A percentile compares a stretch with the other conserved stretches of the same genome.
Evolutionary conservation across 192 early-diverging fungal genomes (phyloP).

Genomic region (Coemansia sp.): DNA sequence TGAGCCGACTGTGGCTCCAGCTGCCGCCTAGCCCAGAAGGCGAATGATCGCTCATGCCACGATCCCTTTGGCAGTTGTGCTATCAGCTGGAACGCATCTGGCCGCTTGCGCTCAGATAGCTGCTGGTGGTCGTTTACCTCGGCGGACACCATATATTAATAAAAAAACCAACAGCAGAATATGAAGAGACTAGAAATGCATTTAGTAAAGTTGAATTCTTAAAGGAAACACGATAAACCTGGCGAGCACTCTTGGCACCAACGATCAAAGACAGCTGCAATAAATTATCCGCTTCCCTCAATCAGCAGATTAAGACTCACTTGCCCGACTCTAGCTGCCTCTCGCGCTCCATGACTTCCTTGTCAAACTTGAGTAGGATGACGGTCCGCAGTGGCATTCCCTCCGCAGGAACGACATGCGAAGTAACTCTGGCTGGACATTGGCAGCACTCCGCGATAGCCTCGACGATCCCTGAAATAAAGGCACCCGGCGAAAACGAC

Average conservation of each 20-base stretch:
- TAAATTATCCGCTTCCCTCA: neutral
- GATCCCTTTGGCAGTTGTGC: slow-evolving; percentile 23
- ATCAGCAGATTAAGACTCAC: slow-evolving; percentile 1
- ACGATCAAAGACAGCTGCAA: neutral
- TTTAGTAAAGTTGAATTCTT: neutral
- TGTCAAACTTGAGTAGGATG: slow-evolving; percentile 94
- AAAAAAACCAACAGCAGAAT: neutral
- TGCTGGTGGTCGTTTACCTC: slow-evolving; percentile 2
- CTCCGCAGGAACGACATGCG: slow-evolving; percentile 87
- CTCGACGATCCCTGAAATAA: slow-evolving; percentile 94
- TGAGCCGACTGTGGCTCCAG: slow-evolving; percentile 16
- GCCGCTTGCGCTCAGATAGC: neutral
- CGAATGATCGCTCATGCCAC: slow-evolving; percentile 43
- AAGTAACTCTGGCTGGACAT: slow-evolving; percentile 76
- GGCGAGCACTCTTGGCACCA: neutral
- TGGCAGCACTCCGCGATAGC: slow-evolving; percentile 87
- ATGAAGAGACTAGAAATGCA: slow-evolving; percentile 2
- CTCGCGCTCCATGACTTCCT: slow-evolving; percentile 73
- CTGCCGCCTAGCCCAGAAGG: slow-evolving; percentile 43
- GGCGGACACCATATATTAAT: neutral
- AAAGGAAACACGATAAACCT: neutral
- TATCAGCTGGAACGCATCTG: slow-evolving; percentile 20
- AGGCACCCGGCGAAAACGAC: slow-evolving; percentile 90
- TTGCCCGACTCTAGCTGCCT: slow-evolving; percentile 62
- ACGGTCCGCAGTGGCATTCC: slow-evolving; percentile 88